A percentile compares a stretch with the other conserved stretches of the same genome.
Conservation (phyloP, 257 asterid species). For the Osmanthus fragrans region DNA sequence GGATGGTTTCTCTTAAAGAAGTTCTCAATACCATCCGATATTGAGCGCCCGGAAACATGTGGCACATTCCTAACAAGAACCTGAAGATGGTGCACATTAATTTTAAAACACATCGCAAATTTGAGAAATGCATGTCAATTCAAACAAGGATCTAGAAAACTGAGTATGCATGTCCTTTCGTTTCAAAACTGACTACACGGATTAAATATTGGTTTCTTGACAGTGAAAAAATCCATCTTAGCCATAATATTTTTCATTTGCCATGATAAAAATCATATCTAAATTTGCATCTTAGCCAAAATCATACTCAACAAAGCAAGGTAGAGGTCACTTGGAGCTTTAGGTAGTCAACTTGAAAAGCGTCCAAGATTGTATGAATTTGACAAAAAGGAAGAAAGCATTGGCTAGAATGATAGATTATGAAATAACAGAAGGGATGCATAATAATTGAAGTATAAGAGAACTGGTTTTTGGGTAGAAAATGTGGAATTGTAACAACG, state of each 20-base stretch:
- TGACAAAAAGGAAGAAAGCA: not conserved
- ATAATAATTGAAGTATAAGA: not conserved
- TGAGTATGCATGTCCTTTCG: not conserved
- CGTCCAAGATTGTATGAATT: not conserved
- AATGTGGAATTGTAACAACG: not conserved
- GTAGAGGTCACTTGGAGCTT: not conserved
- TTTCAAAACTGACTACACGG: not conserved
- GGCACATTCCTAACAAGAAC: slow-evolving; percentile 95
- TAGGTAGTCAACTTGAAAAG: not conserved
- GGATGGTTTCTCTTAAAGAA: slow-evolving; percentile 82
- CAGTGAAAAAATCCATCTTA: slow-evolving; percentile 1
- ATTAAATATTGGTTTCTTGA: not conserved
- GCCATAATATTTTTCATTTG: not conserved
- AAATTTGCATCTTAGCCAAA: not conserved
- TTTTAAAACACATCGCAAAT: not conserved
- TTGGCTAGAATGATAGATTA: not conserved
- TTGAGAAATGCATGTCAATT: not conserved
- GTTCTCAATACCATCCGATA: slow-evolving; percentile 67
- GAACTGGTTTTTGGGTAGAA: not conserved
- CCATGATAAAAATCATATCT: too few relatives aligned
- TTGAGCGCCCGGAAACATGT: slow-evolving; percentile 62
- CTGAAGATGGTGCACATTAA: slow-evolving; percentile 41
- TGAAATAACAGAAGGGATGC: not conserved
- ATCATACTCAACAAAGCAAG: not conserved
- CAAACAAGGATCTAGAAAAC: not conserved